These are phyloP conservation scores for Aspergillus sclerotialis DNA, from an alignment of 2,329 filamentous ascomycete species.

Conservation along the genomic window DNA sequence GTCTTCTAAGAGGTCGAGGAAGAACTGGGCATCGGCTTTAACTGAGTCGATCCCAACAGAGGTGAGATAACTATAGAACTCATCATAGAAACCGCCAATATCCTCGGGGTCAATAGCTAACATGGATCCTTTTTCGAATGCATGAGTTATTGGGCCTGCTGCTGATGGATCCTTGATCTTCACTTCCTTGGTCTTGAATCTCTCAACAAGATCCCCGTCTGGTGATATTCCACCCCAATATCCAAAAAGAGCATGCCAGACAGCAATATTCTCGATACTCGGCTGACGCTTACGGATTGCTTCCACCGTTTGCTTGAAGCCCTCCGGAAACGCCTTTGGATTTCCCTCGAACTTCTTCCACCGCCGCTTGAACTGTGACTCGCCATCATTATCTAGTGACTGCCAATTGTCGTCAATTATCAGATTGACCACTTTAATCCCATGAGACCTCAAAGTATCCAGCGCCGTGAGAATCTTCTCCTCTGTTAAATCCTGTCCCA, in stretches of 20 bases:
- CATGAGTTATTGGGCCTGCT: constrained; percentile 36
- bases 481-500: constrained; percentile 77
- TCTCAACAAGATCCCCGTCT: constrained; percentile 62
- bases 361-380: constrained; percentile 45
- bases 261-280: constrained; percentile 73
- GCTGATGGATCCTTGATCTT: constrained; percentile 47
- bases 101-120: constrained; percentile 69
- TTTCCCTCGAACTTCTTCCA: constrained; percentile 88
- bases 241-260: constrained; percentile 84
- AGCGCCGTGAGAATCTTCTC: constrained; percentile 72
- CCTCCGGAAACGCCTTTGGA: constrained; percentile 67
- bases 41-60: constrained; percentile 73
- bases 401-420: constrained; percentile 99
- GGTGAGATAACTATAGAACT: constrained; percentile 80
- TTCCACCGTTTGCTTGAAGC: constrained; percentile 63
- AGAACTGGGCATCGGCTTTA: constrained; percentile 91
- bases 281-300: constrained; percentile 64
- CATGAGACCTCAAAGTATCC: constrained; percentile 60
- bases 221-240: constrained; percentile 90
- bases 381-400: constrained; percentile 54
- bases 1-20: constrained; percentile 67
- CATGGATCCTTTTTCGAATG: constrained; percentile 47
- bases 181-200: constrained; percentile 66
- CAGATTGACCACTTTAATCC: constrained; percentile 72
- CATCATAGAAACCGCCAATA: constrained; percentile 69